Percentiles rank a stretch among this genome's conserved stretches.
Conservation (phyloP, 192 early-diverging fungal species). For the Kickxella alabastrina region DNA sequence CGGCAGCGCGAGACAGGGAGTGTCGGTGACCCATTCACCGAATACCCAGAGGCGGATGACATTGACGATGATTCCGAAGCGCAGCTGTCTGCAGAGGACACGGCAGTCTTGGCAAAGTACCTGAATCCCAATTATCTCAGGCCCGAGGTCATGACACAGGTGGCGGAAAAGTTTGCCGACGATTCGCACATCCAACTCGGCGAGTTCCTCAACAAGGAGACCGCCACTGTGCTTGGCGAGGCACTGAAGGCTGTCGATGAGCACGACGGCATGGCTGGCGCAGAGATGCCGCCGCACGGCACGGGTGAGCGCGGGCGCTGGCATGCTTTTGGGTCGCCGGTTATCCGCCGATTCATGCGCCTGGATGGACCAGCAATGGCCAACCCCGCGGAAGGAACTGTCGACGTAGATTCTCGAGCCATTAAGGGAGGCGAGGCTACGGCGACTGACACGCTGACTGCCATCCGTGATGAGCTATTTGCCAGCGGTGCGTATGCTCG, state of each 20-base stretch:
- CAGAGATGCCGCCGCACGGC: conserved; percentile 55
- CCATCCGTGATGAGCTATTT: conserved; percentile 51
- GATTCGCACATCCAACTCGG: conserved; percentile 65
- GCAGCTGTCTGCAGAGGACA: conserved; percentile 50
- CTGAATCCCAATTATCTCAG: conserved; percentile 67
- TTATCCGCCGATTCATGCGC: conserved; percentile 60
- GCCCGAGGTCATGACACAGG: conserved; percentile 43
- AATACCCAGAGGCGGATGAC: conserved; percentile 5
- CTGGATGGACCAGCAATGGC: conserved; percentile 27
- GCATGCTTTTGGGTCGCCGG: conserved; percentile 60
- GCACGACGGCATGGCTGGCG: conserved; percentile 44
- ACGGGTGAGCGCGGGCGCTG: conserved; percentile 56
- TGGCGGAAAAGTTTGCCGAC: conserved; percentile 62
- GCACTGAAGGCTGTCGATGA: conserved; percentile 46
- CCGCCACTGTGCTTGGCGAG: conserved; percentile 32
- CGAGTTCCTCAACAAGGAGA: conserved; percentile 55
- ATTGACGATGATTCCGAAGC: conserved; percentile 15
- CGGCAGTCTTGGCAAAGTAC: conserved; percentile 48
- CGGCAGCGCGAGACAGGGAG: conserved; percentile 28
- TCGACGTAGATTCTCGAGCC: background rate
- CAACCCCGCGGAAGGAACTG: background rate
- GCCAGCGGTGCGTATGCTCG: conserved; percentile 55
- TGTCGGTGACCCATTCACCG: conserved; percentile 29
- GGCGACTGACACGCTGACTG: conserved; percentile 29
- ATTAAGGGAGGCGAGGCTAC: conserved; percentile 1